Conservation (phyloP, 2,329 filamentous ascomycete species). For the Colletotrichum shisoi region DNA sequence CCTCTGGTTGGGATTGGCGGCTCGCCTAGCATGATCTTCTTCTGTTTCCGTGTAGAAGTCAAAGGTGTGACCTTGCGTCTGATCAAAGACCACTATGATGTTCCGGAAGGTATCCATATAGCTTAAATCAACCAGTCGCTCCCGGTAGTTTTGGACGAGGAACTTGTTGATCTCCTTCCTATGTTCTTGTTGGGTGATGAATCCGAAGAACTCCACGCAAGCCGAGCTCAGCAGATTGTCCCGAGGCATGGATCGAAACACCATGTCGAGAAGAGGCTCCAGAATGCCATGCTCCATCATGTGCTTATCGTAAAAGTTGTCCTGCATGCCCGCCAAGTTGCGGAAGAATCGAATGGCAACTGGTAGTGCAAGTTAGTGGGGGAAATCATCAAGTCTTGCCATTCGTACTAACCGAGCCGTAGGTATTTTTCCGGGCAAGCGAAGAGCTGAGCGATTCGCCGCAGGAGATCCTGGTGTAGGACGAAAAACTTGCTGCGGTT, state of each 20-base stretch:
- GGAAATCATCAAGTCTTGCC: not conserved
- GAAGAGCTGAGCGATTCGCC: slow-evolving; percentile 83
- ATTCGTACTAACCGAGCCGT: slow-evolving; percentile 76
- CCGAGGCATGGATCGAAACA: slow-evolving; percentile 84
- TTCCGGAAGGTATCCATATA: slow-evolving; percentile 86
- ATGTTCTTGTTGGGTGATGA: slow-evolving; percentile 77
- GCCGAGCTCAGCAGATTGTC: slow-evolving; percentile 95
- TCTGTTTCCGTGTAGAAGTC: slow-evolving; percentile 79
- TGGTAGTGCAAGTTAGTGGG: slow-evolving; percentile 46
- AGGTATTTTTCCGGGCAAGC: slow-evolving; percentile 87
- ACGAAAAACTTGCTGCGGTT: slow-evolving; percentile 90
- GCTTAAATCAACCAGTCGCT: slow-evolving; percentile 76
- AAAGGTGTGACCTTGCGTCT: slow-evolving; percentile 73
- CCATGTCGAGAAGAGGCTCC: slow-evolving; percentile 82
- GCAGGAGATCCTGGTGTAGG: slow-evolving; percentile 77
- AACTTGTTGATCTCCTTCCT: slow-evolving; percentile 84
- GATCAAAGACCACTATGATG: slow-evolving; percentile 79
- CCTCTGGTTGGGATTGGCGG: slow-evolving; percentile 58
- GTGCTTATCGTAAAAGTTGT: slow-evolving; percentile 89
- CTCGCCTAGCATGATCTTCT: slow-evolving; percentile 60
- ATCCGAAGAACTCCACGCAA: slow-evolving; percentile 92
- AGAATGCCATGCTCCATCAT: slow-evolving; percentile 83
- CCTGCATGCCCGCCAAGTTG: slow-evolving; percentile 81
- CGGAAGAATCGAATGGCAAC: slow-evolving; percentile 94
- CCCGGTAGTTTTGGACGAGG: slow-evolving; percentile 82